Evolutionary conservation across 495 filamentous ascomycete genomes (phyloP), one percentile per base, ranked within the genome.

Genomic region (Penicillium mononematosum): DNA sequence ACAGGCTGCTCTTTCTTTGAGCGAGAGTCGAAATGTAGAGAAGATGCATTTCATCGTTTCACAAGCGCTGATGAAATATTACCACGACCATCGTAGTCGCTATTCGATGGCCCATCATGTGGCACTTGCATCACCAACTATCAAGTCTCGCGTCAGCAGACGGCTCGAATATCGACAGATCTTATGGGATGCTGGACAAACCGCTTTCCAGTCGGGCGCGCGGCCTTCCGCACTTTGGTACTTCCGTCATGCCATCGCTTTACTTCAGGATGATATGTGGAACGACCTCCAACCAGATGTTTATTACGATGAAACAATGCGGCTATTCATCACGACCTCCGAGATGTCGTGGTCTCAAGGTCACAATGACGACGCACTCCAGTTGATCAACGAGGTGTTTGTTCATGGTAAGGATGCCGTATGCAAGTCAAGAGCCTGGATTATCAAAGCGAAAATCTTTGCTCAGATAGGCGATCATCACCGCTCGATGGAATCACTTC

Each of bases 1-100:
- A 32, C 84, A 86, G 68, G 91, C 90, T 25, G 85, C 90, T 11
- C 76, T 82, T n/a, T 72, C 75, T 3, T 75, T 96, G 51, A 83
- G 79, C 39, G 87, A 91, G 72, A 85, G 83, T 58, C 72, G 72
- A 25, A 83, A 89, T 54, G 75, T 82, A 22, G 73, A 83, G 49
- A 86, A 86, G 64, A 96, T 96, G 92, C 91, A 96, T 70, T 96
- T 90, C 58, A 81, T 89, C 42, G 88, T 96, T 54, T 89, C 89
- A 0, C 85, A 89, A 62, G 86, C 83, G 0, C 81, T 95, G 61
- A 83, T 91, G 70, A 86, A 88, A 55, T 83, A 90, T 59, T 81
- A 83, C 51, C 74, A 78, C 42, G 66, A 78, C 12, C 81, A 88
- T 45, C 75, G 81, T 11, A 76, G 77, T 53, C 81, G 82, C n/a